These are phyloP conservation scores for Porodaedalea pini DNA, from an alignment of 1,284 basidiomycete species.

Conservation along the genomic window DNA sequence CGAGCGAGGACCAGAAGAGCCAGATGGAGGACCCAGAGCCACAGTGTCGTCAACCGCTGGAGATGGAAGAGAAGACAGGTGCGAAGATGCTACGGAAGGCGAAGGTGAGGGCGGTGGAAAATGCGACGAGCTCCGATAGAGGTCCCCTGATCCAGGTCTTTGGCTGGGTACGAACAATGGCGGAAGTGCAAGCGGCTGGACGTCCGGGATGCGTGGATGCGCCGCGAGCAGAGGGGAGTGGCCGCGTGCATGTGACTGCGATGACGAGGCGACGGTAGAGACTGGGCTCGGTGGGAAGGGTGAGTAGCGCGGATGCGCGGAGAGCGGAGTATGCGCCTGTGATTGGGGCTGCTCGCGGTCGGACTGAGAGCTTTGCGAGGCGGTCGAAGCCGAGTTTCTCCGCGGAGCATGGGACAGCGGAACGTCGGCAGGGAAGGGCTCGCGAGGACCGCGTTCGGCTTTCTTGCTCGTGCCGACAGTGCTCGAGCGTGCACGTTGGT, in stretches of 20 bases:
- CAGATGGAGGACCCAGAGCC: background rate
- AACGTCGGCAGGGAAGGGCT: conserved; percentile 5
- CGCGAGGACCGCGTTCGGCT: conserved; percentile 6
- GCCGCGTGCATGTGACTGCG: background rate
- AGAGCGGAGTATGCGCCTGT: conserved; percentile 7
- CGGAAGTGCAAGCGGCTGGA: background rate
- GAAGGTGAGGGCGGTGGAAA: conserved; percentile 12
- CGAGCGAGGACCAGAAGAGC: conserved; percentile 3
- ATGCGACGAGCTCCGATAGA: conserved; percentile 1
- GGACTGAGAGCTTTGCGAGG: conserved; percentile 16
- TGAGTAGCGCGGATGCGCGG: conserved; percentile 8
- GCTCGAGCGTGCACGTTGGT: conserved; percentile 55
- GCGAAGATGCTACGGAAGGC: conserved; percentile 13
- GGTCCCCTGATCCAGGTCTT: background rate
- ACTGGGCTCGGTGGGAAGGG: conserved; percentile 18
- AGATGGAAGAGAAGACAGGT: conserved; percentile 17
- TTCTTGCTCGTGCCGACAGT: conserved; percentile 13
- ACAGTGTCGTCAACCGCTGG: conserved; percentile 4
- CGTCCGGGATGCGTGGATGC: background rate
- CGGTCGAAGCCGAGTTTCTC: conserved; percentile 19
- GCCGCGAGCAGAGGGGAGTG: background rate
- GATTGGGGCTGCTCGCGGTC: conserved; percentile 12
- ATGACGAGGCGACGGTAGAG: conserved; percentile 5
- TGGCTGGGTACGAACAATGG: conserved; percentile 9
- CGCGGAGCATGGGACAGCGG: conserved; percentile 13